A percentile compares a stretch with the other conserved stretches of the same genome.
phyloP scores from a whole-genome alignment of 1,284 basidiomycete genomes.

The Ganoderma resinaceum region DNA sequence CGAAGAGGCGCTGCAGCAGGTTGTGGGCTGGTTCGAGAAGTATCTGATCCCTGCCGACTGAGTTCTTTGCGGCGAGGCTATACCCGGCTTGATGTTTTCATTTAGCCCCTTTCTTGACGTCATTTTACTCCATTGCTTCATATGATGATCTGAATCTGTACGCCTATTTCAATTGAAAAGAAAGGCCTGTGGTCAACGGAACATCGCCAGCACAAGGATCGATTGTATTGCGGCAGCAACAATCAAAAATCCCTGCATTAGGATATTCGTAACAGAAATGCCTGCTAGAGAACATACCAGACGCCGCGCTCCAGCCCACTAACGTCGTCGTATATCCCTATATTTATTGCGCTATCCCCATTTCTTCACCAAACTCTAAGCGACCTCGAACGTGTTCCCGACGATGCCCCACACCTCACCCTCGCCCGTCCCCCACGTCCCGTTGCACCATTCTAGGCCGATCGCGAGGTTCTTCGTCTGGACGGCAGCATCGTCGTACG shows the following conservation, averaged over 20 bases:
- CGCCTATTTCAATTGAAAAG: not conserved
- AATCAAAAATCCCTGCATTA: too few relatives aligned
- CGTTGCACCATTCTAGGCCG: conserved; percentile 42
- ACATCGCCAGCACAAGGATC: not conserved
- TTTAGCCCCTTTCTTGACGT: not conserved
- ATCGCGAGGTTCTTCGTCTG: conserved; percentile 39
- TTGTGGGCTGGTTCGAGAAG: conserved; percentile 32
- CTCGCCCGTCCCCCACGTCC: conserved; percentile 35
- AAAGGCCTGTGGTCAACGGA: not conserved
- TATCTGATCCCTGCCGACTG: conserved; percentile 19
- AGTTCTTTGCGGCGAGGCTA: not conserved
- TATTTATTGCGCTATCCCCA: conserved; percentile 26
- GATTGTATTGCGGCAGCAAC: not conserved
- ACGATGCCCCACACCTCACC: conserved; percentile 35
- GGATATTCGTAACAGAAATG: not conserved
- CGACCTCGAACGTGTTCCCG: conserved; percentile 40
- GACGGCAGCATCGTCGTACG: conserved; percentile 41
- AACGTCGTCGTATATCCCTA: not conserved
- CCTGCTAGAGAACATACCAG: not conserved
- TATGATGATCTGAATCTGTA: not conserved
- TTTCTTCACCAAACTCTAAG: conserved; percentile 29
- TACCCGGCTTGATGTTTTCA: not conserved
- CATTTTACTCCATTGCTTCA: not conserved
- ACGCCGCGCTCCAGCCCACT: not conserved
- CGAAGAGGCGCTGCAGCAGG: conserved; percentile 33